A percentile compares a stretch with the other conserved stretches of the same genome.
Evolutionary conservation across 2,329 filamentous ascomycete species (phyloP).

Genomic region (Aureobasidium sp.): DNA sequence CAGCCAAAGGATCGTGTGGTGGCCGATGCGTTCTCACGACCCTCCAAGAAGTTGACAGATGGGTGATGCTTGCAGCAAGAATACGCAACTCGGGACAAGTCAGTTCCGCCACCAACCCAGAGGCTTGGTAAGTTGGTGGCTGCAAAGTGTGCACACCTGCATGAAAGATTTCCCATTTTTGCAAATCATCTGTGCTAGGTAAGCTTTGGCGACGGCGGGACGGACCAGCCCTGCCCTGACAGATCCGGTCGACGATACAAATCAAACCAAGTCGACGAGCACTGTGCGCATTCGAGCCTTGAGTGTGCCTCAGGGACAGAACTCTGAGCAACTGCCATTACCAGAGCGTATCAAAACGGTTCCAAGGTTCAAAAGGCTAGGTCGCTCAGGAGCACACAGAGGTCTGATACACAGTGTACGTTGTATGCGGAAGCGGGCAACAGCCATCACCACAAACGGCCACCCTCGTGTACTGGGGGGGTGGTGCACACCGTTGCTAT

Average conservation of each 20-base stretch:
- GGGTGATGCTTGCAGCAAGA: slow-evolving; percentile 11
- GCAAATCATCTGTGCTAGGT: slow-evolving; percentile 12
- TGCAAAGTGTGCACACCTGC: slow-evolving; percentile 11
- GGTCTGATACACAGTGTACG: not conserved
- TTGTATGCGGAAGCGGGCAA: not conserved
- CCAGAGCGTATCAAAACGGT: not conserved
- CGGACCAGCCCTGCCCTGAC: slow-evolving; percentile 13
- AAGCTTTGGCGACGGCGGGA: slow-evolving; percentile 13
- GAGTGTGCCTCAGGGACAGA: not conserved
- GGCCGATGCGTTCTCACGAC: slow-evolving; percentile 1
- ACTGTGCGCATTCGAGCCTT: slow-evolving; percentile 7
- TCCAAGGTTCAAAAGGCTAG: not conserved
- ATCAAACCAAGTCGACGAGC: not conserved
- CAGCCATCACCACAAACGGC: slow-evolving; percentile 7
- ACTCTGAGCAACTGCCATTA: not conserved
- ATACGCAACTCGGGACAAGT: slow-evolving; percentile 3
- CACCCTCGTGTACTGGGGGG: not conserved
- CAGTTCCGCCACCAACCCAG: slow-evolving; percentile 7
- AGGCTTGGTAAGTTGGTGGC: slow-evolving; percentile 11
- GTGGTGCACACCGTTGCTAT: slow-evolving; percentile 4
- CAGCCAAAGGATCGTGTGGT: not conserved
- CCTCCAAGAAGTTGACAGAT: not conserved
- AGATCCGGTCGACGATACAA: not conserved
- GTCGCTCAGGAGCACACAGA: not conserved
- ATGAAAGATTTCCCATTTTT: slow-evolving; percentile 10